phyloP scores from a whole-genome alignment of 2,329 filamentous ascomycete species.

The Neofusicoccum laricinum region DNA sequence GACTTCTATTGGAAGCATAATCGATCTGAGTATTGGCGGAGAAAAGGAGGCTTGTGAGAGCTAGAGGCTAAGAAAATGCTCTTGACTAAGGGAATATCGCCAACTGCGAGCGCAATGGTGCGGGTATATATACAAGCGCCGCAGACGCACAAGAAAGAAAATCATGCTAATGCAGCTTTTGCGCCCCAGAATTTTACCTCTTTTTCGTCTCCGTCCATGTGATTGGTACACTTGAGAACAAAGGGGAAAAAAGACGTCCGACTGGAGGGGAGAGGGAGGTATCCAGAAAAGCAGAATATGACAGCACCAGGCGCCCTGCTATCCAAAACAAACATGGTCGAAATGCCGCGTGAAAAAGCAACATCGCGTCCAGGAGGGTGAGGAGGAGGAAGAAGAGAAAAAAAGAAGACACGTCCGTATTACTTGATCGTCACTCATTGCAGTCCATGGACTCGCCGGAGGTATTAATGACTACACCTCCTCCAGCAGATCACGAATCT shows the following conservation, averaged over 20 bases:
- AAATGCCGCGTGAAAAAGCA: neutral
- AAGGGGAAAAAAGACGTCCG: neutral
- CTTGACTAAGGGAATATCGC: neutral
- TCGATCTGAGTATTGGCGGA: neutral
- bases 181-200: neutral
- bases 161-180: neutral
- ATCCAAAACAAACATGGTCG: slow-evolving; percentile 5
- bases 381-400: neutral
- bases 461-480: slow-evolving; percentile 9
- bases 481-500: slow-evolving; percentile 44
- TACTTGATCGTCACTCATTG: neutral
- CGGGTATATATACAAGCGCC: slow-evolving; percentile 8
- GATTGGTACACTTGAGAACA: neutral
- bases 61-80: neutral
- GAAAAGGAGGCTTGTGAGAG: neutral
- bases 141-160: neutral
- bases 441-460: neutral
- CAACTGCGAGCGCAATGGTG: neutral
- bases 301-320: slow-evolving; percentile 13
- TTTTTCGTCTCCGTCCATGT: neutral
- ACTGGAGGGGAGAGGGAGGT: neutral
- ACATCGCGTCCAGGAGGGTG: neutral
- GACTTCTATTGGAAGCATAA: neutral
- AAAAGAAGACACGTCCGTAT: neutral
- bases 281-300: slow-evolving; percentile 1